phyloP scores from a whole-genome alignment of 345 rosid genomes.

The Erodium maritimum region DNA sequence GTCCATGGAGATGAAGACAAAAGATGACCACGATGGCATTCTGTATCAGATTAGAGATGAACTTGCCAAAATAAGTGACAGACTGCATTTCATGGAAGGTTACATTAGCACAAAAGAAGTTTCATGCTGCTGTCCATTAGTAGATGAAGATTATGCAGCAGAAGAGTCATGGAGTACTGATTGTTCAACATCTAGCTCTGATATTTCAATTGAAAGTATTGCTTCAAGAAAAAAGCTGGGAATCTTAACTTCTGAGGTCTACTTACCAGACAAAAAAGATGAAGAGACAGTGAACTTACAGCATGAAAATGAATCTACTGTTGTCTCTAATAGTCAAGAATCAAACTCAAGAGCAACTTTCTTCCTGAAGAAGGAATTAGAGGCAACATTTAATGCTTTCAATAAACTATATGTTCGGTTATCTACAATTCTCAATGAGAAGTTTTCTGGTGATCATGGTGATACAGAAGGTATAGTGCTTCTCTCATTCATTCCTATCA shows the following conservation, averaged over 20 bases:
- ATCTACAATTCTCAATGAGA: slow-evolving; percentile 19
- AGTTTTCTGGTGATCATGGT: slow-evolving; percentile 17
- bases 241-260: slow-evolving; percentile 8
- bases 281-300: slow-evolving; percentile 13
- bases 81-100: slow-evolving; percentile 22
- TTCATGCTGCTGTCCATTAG: slow-evolving; percentile 12
- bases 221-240: slow-evolving; percentile 14
- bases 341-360: slow-evolving; percentile 13
- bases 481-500: slow-evolving; percentile 8
- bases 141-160: slow-evolving; percentile 28
- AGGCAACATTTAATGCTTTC: slow-evolving; percentile 24
- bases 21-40: slow-evolving; percentile 24
- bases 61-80: slow-evolving; percentile 26
- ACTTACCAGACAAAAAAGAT: slow-evolving; percentile 4
- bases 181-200: slow-evolving; percentile 44
- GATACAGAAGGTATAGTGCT: slow-evolving; percentile 28
- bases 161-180: slow-evolving; percentile 36
- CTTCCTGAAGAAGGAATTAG: slow-evolving; percentile 30
- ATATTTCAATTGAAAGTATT: slow-evolving; percentile 26
- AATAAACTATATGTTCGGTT: slow-evolving; percentile 22
- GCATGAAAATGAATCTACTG: slow-evolving; percentile 15
- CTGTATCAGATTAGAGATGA: slow-evolving; percentile 33
- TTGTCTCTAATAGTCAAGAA: slow-evolving; percentile 18
- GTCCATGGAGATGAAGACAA: too few relatives aligned
- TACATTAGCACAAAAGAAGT: slow-evolving; percentile 20